Evolutionary conservation across 2,329 filamentous ascomycete genomes (phyloP).

Genomic region (Fusarium burgessii): DNA sequence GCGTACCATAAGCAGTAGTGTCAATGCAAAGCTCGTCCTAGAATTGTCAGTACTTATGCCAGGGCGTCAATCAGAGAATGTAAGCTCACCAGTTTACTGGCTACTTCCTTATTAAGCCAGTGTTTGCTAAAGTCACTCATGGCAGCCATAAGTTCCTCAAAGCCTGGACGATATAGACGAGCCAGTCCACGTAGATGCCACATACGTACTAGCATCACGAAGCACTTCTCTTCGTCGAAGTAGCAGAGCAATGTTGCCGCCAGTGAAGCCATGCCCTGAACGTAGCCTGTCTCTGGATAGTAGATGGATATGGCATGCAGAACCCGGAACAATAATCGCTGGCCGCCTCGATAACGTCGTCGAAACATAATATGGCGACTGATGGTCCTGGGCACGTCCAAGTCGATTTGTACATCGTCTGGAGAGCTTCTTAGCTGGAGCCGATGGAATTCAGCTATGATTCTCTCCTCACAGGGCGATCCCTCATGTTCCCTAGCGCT

Average conservation of each 20-base stretch:
- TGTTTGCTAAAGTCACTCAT: conserved; percentile 85
- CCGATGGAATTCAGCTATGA: conserved; percentile 78
- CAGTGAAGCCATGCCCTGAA: conserved; percentile 96
- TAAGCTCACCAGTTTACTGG: conserved; percentile 77
- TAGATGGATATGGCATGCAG: conserved; percentile 93
- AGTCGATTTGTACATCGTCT: conserved; percentile 96
- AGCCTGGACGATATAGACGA: conserved; percentile 84
- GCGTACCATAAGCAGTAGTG: conserved; percentile 91
- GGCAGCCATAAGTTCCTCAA: conserved; percentile 87
- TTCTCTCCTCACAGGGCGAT: conserved; percentile 74
- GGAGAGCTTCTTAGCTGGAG: conserved; percentile 80
- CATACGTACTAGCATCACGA: conserved; percentile 95
- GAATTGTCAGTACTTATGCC: conserved; percentile 20
- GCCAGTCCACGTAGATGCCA: conserved; percentile 92
- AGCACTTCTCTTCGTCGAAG: conserved; percentile 93
- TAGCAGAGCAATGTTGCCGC: conserved; percentile 95
- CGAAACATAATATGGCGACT: conserved; percentile 98
- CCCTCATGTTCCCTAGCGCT: conserved; percentile 75
- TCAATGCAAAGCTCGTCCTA: conserved; percentile 83
- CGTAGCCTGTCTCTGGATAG: conserved; percentile 91
- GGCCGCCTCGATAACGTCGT: conserved; percentile 88
- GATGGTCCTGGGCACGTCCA: conserved; percentile 95
- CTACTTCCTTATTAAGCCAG: conserved; percentile 88
- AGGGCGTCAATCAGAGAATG: neutral
- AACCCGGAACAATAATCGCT: conserved; percentile 91